Conservation (phyloP, 805 yeast species). For the Wickerhamomyces queroliae region DNA sequence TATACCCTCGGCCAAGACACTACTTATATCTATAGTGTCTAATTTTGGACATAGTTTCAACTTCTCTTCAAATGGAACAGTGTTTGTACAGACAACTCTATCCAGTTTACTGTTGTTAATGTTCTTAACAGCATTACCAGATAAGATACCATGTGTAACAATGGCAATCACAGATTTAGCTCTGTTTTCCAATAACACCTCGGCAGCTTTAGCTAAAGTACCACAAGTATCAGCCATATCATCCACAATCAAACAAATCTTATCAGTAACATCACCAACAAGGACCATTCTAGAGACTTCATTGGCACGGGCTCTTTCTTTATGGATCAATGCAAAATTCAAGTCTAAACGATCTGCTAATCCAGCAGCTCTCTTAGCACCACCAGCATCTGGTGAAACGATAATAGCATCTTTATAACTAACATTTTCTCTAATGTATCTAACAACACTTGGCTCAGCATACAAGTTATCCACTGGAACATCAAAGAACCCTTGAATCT, state of each 20-base stretch:
- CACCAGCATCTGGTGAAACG: conserved; percentile 87
- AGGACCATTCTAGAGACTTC: conserved; percentile 81
- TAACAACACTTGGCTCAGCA: conserved; percentile 77
- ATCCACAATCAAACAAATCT: conserved; percentile 73
- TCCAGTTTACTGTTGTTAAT: conserved; percentile 63
- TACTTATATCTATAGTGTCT: conserved; percentile 64
- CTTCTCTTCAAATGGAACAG: conserved; percentile 72
- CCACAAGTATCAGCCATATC: conserved; percentile 93
- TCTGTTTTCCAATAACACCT: conserved; percentile 57
- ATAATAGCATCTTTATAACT: conserved; percentile 60
- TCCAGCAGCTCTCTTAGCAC: conserved; percentile 85
- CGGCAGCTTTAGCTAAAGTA: conserved; percentile 78
- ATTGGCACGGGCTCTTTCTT: conserved; percentile 78
- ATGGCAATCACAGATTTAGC: conserved; percentile 76
- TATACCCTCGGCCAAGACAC: conserved; percentile 74
- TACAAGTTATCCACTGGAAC: conserved; percentile 81
- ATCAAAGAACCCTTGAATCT: conserved; percentile 80
- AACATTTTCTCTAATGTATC: conserved; percentile 62
- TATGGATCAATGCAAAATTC: conserved; percentile 79
- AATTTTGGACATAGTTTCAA: conserved; percentile 51
- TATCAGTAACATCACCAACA: conserved; percentile 77
- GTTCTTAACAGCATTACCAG: conserved; percentile 69
- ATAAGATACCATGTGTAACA: conserved; percentile 76
- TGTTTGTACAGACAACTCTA: conserved; percentile 72
- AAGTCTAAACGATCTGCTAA: conserved; percentile 74